Conservation (phyloP, 306 rosid genomes). For the Sindora glabra region DNA sequence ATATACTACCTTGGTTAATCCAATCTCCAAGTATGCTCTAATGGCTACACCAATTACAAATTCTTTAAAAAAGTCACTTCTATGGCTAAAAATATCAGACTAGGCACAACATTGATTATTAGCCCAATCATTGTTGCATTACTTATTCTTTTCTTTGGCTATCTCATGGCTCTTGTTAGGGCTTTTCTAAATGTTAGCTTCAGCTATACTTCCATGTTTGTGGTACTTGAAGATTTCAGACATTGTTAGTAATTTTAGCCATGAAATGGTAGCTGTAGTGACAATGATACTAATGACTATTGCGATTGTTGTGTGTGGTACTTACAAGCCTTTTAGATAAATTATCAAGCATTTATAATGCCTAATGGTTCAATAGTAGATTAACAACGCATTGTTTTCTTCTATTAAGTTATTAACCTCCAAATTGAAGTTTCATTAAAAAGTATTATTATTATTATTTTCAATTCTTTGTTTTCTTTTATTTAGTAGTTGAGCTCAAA, state of each 20-base stretch:
- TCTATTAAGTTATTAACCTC: too few species aligned
- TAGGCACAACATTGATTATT: conserved; percentile 30
- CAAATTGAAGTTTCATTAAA: too few species aligned
- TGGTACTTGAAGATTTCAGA: conserved; percentile 71
- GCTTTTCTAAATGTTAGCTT: conserved; percentile 53
- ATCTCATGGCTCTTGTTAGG: conserved; percentile 63
- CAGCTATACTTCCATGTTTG: conserved; percentile 54
- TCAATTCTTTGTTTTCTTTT: too few species aligned
- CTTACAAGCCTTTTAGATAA: conserved; percentile 39
- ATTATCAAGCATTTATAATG: conserved; percentile 20
- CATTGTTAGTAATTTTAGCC: conserved; percentile 12
- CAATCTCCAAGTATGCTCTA: conserved; percentile 64
- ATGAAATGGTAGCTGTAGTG: conserved; percentile 17
- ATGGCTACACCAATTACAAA: conserved; percentile 58
- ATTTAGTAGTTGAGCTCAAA: too few species aligned
- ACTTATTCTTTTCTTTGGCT: conserved; percentile 38
- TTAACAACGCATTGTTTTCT: too few species aligned
- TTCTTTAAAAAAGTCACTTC: conserved; percentile 40
- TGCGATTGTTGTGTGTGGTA: conserved; percentile 32
- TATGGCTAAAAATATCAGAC: conserved; percentile 8
- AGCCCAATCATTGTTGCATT: conserved; percentile 45
- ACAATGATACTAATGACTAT: conserved; percentile 29
- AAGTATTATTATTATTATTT: too few species aligned
- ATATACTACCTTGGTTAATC: conserved; percentile 62
- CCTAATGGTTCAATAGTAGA: neutral